phyloP scores from a whole-genome alignment of 2,329 filamentous ascomycete genomes.

The Clonostachys sp. region DNA sequence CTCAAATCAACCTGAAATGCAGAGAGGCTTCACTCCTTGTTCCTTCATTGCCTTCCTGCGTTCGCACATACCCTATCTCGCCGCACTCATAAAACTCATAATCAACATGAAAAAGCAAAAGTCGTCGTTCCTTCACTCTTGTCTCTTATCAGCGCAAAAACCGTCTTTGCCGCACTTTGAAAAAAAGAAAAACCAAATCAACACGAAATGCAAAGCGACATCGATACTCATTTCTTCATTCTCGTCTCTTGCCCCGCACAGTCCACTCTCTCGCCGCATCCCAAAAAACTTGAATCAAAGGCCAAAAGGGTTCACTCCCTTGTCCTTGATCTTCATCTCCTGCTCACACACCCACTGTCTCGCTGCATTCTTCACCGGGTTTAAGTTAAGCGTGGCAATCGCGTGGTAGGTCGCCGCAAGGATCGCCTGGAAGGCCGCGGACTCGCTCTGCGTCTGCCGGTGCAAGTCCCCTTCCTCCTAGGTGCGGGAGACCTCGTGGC shows the following conservation, averaged over 20 bases:
- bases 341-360: constrained; percentile 6
- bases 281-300: constrained; percentile 8
- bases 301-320: not conserved
- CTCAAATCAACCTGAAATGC: constrained; percentile 3
- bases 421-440: not conserved
- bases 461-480: too few relatives aligned
- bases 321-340: not conserved
- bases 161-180: too few relatives aligned
- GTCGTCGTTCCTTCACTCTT: not conserved
- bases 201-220: not conserved
- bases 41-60: too few relatives aligned
- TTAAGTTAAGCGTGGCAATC: not conserved
- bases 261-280: constrained; percentile 7
- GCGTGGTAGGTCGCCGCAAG: not conserved
- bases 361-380: constrained; percentile 2
- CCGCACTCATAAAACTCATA: not conserved
- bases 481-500: too few relatives aligned
- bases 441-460: too few relatives aligned
- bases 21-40: too few relatives aligned
- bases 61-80: too few relatives aligned
- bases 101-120: constrained; percentile 9
- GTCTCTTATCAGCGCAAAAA: not conserved
- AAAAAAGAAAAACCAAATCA: not conserved
- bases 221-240: not conserved
- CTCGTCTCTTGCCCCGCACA: not conserved